These are phyloP conservation scores for Gossypium raimondii DNA, from an alignment of 345 rosid genomes.

Conservation along the genomic window DNA sequence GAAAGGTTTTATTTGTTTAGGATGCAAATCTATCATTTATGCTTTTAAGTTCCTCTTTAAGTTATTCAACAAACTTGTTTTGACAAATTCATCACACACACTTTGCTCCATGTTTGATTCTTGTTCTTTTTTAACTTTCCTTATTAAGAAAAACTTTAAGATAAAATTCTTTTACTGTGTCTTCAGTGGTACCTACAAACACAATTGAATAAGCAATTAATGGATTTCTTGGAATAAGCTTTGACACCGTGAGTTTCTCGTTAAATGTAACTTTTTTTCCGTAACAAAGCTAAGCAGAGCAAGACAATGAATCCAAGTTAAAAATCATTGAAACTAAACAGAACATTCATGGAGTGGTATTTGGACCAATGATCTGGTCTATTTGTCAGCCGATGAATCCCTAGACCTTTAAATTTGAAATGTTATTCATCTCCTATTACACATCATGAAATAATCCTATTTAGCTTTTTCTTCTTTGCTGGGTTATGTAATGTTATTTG, in stretches of 20 bases:
- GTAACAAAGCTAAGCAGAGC: not conserved
- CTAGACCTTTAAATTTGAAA: too few species aligned
- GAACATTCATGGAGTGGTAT: too few species aligned
- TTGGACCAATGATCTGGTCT: too few species aligned
- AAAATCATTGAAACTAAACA: not conserved
- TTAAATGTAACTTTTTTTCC: not conserved
- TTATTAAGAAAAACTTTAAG: conserved; percentile 62
- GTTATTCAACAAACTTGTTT: conserved; percentile 7
- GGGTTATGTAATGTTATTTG: too few species aligned
- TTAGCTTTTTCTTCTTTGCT: too few species aligned
- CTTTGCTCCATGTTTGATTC: conserved; percentile 23
- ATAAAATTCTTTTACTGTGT: conserved; percentile 46
- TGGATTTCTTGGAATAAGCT: not conserved
- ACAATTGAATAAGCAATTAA: not conserved
- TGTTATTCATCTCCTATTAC: too few species aligned
- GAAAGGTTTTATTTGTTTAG: not conserved
- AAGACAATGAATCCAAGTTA: not conserved
- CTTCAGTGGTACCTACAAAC: conserved; percentile 54
- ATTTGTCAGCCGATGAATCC: too few species aligned
- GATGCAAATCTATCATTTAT: conserved; percentile 17
- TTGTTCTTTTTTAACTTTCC: conserved; percentile 43
- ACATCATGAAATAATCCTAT: too few species aligned
- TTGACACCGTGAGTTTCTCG: not conserved
- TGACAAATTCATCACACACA: conserved; percentile 2
- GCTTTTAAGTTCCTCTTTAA: conserved; percentile 16